Evolutionary conservation across 768 basidiomycete species (phyloP).

Genomic region (Naganishia friedmannii): DNA sequence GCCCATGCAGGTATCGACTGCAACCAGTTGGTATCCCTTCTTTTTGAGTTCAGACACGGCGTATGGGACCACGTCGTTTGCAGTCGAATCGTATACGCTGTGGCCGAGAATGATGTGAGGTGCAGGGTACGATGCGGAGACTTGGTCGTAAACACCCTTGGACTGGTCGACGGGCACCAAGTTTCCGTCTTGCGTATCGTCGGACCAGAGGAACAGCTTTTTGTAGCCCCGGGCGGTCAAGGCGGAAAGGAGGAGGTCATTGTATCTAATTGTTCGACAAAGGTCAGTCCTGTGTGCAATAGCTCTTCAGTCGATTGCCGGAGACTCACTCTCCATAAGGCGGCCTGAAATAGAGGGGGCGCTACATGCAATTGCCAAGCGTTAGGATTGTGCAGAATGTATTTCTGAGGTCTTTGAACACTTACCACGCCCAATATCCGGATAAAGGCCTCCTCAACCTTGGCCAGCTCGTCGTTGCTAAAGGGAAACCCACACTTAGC

Average conservation of each 20-base stretch:
- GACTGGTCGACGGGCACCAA: constrained; percentile 34
- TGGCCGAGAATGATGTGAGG: constrained; percentile 41
- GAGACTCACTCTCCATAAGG: constrained; percentile 43
- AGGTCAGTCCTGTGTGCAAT: neutral
- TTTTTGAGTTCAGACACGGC: constrained; percentile 35
- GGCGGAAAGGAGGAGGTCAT: constrained; percentile 45
- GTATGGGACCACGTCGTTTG: constrained; percentile 41
- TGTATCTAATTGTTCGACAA: constrained; percentile 21
- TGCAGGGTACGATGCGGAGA: neutral
- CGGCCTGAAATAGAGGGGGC: constrained; percentile 41
- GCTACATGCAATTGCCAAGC: neutral
- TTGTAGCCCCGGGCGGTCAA: constrained; percentile 47
- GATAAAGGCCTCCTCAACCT: constrained; percentile 49
- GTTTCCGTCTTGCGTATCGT: constrained; percentile 40
- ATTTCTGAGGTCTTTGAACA: neutral
- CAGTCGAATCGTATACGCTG: constrained; percentile 33
- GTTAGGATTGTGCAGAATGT: too few relatives aligned
- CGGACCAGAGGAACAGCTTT: constrained; percentile 46
- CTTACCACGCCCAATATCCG: constrained; percentile 44
- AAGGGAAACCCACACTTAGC: neutral
- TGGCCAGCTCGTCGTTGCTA: constrained; percentile 1
- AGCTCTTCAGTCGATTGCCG: neutral
- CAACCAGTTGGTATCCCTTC: constrained; percentile 45
- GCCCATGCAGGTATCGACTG: constrained; percentile 52
- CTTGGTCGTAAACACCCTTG: constrained; percentile 36